Base-by-base conservation (phyloP, 805 yeast species). In the Blastobotrys muscicola region DNA sequence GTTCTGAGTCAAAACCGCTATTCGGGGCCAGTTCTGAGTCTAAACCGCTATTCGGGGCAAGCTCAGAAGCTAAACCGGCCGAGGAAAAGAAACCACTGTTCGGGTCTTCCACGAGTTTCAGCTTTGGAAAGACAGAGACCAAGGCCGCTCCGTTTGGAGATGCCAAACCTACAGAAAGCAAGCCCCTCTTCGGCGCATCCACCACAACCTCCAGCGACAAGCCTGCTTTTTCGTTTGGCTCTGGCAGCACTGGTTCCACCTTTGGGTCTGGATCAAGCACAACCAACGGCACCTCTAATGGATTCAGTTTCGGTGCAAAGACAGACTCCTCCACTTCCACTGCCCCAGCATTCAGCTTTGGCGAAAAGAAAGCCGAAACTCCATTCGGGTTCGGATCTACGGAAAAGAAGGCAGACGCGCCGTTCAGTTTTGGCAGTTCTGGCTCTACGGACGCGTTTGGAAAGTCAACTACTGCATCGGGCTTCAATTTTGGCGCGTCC, bases 181-280 rank as follows among this genome's bases (percentile, higher is more conserved):
- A 26, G 20, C 16, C 23, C 20, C 14, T 39, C 3, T 29, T 39
- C 12, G 43, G 43, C n/a, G 34, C 43, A 8, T 8, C 36, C n/a
- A 20, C 43, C 3, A 12, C 41, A 29, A 20, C 26, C 26, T 20
- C 26, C 26, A 20, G 26, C 26, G 26, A 20, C 26, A 31, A 30
- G 13, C 30, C 41, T n/a, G 44, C 35, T 2, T 41, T 41, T 30
- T 34, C 44, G 33, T 35, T 41, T 14, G 43, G 43, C 33, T 34
- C 38, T 26, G 26, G 20, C n/a, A 15, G 11, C 12, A 33, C 29
- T 23, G 23, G 5, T 11, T 36, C 29, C 4, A 20, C 29, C 4
- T 35, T 36, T 34, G 37, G 37, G 10, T 29, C 30, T 11, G 7
- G 15, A n/a, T 33, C 36, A 3, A 8, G 26, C 26, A 6, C 26